These are phyloP conservation scores for Ogataea pini DNA, from an alignment of 805 yeast genomes.

Conservation along the genomic window DNA sequence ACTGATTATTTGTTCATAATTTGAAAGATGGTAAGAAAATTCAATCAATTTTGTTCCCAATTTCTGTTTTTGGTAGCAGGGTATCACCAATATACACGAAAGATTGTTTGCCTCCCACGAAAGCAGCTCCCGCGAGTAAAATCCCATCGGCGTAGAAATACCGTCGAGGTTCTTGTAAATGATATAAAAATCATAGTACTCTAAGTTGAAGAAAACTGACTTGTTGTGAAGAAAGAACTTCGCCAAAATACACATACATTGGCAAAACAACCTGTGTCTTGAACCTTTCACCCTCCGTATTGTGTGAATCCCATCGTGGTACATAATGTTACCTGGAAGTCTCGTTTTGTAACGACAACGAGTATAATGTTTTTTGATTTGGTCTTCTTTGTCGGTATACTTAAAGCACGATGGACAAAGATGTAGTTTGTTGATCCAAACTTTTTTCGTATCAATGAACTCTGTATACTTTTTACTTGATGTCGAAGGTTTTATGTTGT, in stretches of 20 bases:
- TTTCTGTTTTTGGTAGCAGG: conserved; percentile 82
- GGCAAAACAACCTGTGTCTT: conserved; percentile 68
- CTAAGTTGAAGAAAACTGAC: conserved; percentile 79
- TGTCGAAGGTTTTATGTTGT: conserved; percentile 21
- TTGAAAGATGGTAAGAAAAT: conserved; percentile 77
- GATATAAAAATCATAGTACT: conserved; percentile 77
- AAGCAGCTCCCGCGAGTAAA: conserved; percentile 82
- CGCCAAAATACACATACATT: conserved; percentile 79
- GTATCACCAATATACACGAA: conserved; percentile 89
- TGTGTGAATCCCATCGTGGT: conserved; percentile 54
- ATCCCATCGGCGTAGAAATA: conserved; percentile 71
- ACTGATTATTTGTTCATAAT: conserved; percentile 61
- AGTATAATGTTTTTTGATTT: conserved; percentile 51
- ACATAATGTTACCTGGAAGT: conserved; percentile 70
- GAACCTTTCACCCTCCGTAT: conserved; percentile 72
- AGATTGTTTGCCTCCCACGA: conserved; percentile 82
- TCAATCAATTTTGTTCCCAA: conserved; percentile 81
- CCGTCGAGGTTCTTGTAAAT: conserved; percentile 53
- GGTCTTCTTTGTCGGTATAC: conserved; percentile 53
- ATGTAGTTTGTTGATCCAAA: conserved; percentile 62
- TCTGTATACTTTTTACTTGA: conserved; percentile 21
- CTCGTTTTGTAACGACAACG: conserved; percentile 41
- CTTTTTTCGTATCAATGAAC: conserved; percentile 21
- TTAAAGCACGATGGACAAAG: conserved; percentile 87
- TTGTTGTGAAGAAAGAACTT: conserved; percentile 88